Base-by-base conservation (phyloP, 441 rosid species). In the Jatropha multifida region DNA sequence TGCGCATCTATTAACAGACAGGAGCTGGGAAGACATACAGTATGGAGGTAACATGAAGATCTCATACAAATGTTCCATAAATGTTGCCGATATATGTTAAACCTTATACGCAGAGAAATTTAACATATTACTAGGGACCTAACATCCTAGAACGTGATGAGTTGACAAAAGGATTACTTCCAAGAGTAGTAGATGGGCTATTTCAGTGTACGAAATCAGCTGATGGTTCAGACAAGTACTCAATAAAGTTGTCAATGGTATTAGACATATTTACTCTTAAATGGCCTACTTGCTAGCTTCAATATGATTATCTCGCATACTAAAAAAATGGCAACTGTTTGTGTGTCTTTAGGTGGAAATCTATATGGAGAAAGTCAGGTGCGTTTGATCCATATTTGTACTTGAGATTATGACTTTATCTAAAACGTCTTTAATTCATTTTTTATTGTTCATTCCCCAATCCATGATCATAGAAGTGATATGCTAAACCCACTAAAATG, bases 311-410 rank as follows among this genome's bases (percentile, higher is more conserved):
- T 58, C 69, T 15, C 8, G 69, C 68, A 74, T 61, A 63, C 37
- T 52, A 3, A 66, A 68, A 46, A 52, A 49, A 51, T 62, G 65
- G 27, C 72, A 37, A 72, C 38, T 51, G 58, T 26, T 77, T 74
- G 49, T 70, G 17, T 32, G 69, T 62, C 51, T 83, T 54, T 64
- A 90, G 97, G 97, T 94, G 11, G 97, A 92, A 83, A 91, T 94
- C 78, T 94, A 94, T 84, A 89, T 94, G 97, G 98, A 93, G 88
- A 92, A 86, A 87, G 90, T 92, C 79, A 91, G 97, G 97, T 89
- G 79, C 61, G 74, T 38, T 26, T 71, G 59, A 26, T 64, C 74
- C 42, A 49, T 49, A 4, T 42, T 44, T 62, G 27, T 70, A 3
- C 42, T 23, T 41, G 14, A 61, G 12, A 20, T 69, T 59, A 15